Percentiles rank a stretch among this genome's conserved stretches.
Evolutionary conservation across 2,329 filamentous ascomycete genomes (phyloP).

Genomic region (Chrysoporthe deuterocubensis): DNA sequence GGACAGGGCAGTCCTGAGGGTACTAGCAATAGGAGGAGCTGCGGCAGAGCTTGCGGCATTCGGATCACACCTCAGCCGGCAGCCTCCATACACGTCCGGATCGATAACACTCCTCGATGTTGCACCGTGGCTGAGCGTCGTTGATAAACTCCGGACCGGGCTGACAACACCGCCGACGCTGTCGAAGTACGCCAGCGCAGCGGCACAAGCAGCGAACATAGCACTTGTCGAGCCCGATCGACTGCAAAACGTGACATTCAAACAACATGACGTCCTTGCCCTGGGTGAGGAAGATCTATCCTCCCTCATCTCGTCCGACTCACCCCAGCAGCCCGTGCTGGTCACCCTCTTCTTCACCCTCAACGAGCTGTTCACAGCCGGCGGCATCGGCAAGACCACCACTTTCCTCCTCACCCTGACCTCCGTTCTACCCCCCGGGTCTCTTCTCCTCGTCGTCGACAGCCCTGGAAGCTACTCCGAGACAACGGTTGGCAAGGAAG

Average conservation of each 20-base stretch:
- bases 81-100: constrained; percentile 32
- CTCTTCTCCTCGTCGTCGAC: constrained; percentile 83
- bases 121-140: constrained; percentile 73
- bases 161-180: constrained; percentile 57
- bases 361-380: constrained; percentile 88
- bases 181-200: constrained; percentile 34
- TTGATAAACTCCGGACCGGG: constrained; percentile 59
- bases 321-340: constrained; percentile 45
- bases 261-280: constrained; percentile 54
- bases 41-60: constrained; percentile 65
- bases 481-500: constrained; percentile 66
- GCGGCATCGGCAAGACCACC: constrained; percentile 74
- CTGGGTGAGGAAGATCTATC: constrained; percentile 43
- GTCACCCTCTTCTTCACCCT: constrained; percentile 91
- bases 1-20: constrained; percentile 35
- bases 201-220: constrained; percentile 48
- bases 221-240: constrained; percentile 47
- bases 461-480: constrained; percentile 94
- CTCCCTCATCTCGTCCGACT: constrained; percentile 39
- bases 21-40: constrained; percentile 60
- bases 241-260: constrained; percentile 47
- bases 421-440: constrained; percentile 56
- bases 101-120: constrained; percentile 75
- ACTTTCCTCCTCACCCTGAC: constrained; percentile 74
- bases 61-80: constrained; percentile 46